Percentiles rank a stretch among this genome's conserved stretches.
Evolutionary conservation across 345 rosid species (phyloP).

Genomic region (Balakata baccata): DNA sequence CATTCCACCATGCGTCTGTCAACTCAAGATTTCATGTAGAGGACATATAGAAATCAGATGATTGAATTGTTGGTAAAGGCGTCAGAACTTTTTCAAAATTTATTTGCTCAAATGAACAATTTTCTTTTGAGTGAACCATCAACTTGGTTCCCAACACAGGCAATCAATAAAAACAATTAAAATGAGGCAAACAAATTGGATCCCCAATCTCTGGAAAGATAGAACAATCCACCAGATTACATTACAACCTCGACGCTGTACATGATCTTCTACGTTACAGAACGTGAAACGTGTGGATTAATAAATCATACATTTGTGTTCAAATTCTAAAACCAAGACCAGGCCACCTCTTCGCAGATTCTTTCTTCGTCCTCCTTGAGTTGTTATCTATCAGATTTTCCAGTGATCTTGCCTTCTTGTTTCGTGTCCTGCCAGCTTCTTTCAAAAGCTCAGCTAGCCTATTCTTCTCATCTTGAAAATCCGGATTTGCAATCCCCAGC

Average conservation of each 20-base stretch:
- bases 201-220: conserved; percentile 12
- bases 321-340: conserved; percentile 83
- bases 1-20: too few species aligned
- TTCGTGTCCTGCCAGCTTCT: conserved; percentile 90
- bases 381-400: conserved; percentile 86
- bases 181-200: conserved; percentile 21
- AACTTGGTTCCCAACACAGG: conserved; percentile 33
- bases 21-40: too few species aligned
- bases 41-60: too few species aligned
- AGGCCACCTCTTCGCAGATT: conserved; percentile 76
- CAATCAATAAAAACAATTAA: conserved; percentile 32
- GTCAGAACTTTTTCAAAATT: conserved; percentile 15
- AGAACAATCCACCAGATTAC: conserved; percentile 31
- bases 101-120: conserved; percentile 33
- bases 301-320: conserved; percentile 5
- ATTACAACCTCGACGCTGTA: conserved; percentile 46
- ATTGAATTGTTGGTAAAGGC: too few species aligned
- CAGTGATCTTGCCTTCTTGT: conserved; percentile 83
- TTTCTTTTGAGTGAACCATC: conserved; percentile 15
- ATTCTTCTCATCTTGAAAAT: conserved; percentile 92
- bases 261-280: conserved; percentile 54
- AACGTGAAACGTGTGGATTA: conserved; percentile 34
- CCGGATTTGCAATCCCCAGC: conserved; percentile 97
- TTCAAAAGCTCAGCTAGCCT: conserved; percentile 90
- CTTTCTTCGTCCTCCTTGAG: conserved; percentile 75